Evolutionary conservation across 257 asterid species (phyloP).

Genomic region (Solanum habrochaites): DNA sequence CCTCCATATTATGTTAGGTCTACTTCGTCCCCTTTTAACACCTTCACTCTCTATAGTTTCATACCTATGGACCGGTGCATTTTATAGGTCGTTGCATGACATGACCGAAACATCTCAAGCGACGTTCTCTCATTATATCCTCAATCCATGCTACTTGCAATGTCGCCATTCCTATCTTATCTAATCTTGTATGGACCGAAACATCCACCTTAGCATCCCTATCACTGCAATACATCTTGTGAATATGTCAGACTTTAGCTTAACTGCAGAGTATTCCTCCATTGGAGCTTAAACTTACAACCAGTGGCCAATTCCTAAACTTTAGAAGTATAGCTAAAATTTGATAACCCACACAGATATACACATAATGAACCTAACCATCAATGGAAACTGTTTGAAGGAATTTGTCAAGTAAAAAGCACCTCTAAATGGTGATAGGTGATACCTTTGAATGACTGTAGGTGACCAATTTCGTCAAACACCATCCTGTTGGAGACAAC

Average conservation of each 20-base stretch:
- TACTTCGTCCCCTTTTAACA: too few species aligned
- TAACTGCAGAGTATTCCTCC: neutral
- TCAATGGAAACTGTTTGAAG: neutral
- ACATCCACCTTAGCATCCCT: too few species aligned
- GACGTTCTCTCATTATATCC: too few species aligned
- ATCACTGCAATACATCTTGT: too few species aligned
- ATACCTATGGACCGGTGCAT: too few species aligned
- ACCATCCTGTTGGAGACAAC: conserved; percentile 88
- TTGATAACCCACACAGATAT: neutral
- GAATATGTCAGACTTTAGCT: neutral
- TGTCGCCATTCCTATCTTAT: too few species aligned
- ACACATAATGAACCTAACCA: neutral
- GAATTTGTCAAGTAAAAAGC: neutral
- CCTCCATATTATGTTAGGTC: too few species aligned
- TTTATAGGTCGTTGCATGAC: too few species aligned
- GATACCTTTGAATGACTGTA: conserved; percentile 63
- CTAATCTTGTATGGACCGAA: too few species aligned
- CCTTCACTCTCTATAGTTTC: too few species aligned
- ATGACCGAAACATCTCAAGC: too few species aligned
- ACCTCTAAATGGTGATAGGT: neutral
- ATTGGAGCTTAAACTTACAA: neutral
- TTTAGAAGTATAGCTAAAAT: neutral
- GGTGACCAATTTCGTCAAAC: conserved; percentile 62
- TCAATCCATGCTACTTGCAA: too few species aligned
- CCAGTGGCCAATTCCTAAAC: neutral